Percentiles rank a stretch among this genome's conserved stretches.
These are phyloP conservation scores for Pythium oligandrum DNA, from an alignment of 352 stramenopile species.

Conservation along the genomic window DNA sequence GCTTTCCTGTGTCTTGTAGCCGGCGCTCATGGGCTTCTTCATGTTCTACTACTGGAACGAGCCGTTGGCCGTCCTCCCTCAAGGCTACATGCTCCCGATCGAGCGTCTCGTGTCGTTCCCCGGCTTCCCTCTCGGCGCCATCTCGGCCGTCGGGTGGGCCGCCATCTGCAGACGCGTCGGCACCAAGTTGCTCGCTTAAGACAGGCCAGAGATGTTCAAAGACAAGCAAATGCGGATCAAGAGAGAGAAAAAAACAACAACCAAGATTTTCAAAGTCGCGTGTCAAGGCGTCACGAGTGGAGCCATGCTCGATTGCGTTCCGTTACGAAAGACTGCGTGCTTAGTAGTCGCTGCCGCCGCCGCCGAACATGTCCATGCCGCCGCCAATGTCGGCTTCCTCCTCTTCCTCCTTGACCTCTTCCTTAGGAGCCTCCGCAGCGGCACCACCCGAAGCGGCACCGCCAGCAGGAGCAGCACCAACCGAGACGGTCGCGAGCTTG, in stretches of 20 bases:
- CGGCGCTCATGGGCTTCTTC: slow-evolving; percentile 43
- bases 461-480: slow-evolving; percentile 45
- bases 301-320: slow-evolving; percentile 15
- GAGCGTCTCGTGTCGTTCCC: slow-evolving; percentile 75
- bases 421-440: slow-evolving; percentile 31
- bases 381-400: slow-evolving; percentile 77
- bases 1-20: slow-evolving; percentile 25
- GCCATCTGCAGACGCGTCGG: slow-evolving; percentile 71
- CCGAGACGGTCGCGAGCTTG: slow-evolving; percentile 79
- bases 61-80: slow-evolving; percentile 61
- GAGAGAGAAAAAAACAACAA: slow-evolving; percentile 2
- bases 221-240: neutral
- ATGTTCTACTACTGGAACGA: slow-evolving; percentile 76
- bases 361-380: slow-evolving; percentile 86
- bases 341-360: slow-evolving; percentile 77
- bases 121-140: slow-evolving; percentile 62
- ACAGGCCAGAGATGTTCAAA: neutral
- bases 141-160: slow-evolving; percentile 76
- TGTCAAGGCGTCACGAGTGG: slow-evolving; percentile 25
- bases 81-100: slow-evolving; percentile 72
- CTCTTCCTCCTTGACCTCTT: slow-evolving; percentile 68
- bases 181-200: slow-evolving; percentile 57
- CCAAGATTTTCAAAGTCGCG: slow-evolving; percentile 1
- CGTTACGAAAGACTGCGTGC: slow-evolving; percentile 5
- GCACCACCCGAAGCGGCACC: slow-evolving; percentile 29